Evolutionary conservation across 1,284 basidiomycete genomes (phyloP).

Genomic region (Megacollybia platyphylla): DNA sequence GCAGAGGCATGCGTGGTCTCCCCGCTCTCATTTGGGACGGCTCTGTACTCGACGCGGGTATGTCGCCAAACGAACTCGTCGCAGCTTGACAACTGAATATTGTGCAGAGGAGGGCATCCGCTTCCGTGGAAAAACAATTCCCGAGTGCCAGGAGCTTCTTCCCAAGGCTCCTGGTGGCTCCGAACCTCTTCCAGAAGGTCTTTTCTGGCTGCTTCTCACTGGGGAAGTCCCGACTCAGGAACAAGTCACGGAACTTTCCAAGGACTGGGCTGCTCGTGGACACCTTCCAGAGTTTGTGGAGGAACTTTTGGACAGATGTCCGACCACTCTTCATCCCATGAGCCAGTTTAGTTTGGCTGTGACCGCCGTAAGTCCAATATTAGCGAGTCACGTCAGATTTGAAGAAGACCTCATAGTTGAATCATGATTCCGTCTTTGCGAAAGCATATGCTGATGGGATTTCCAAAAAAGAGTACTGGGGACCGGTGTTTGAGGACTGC

Average conservation of each 20-base stretch:
- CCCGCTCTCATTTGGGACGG: constrained; percentile 90
- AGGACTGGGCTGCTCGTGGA: constrained; percentile 87
- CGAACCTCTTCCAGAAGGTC: constrained; percentile 87
- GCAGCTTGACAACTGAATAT: constrained; percentile 5
- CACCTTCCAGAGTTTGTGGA: constrained; percentile 87
- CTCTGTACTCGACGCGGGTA: constrained; percentile 85
- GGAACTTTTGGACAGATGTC: constrained; percentile 87
- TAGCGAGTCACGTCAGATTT: neutral
- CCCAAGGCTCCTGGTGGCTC: constrained; percentile 83
- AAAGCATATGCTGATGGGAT: constrained; percentile 90
- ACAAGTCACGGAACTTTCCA: constrained; percentile 76
- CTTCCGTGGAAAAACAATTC: constrained; percentile 89
- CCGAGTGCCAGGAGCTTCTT: constrained; percentile 76
- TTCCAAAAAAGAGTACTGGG: constrained; percentile 97
- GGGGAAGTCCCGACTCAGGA: constrained; percentile 86
- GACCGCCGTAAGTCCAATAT: constrained; percentile 60
- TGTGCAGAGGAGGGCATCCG: constrained; percentile 84
- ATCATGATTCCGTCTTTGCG: constrained; percentile 96
- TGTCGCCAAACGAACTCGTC: constrained; percentile 12
- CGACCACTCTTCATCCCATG: constrained; percentile 93
- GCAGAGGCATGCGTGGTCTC: constrained; percentile 86
- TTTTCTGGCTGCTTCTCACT: constrained; percentile 93
- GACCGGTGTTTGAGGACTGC: constrained; percentile 88
- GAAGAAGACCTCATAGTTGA: constrained; percentile 40
- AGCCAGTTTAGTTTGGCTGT: constrained; percentile 92